Evolutionary conservation across 192 early-diverging fungal genomes (phyloP), one percentile per base, ranked within the genome.

Genomic region (Haplosporangium gracile): DNA sequence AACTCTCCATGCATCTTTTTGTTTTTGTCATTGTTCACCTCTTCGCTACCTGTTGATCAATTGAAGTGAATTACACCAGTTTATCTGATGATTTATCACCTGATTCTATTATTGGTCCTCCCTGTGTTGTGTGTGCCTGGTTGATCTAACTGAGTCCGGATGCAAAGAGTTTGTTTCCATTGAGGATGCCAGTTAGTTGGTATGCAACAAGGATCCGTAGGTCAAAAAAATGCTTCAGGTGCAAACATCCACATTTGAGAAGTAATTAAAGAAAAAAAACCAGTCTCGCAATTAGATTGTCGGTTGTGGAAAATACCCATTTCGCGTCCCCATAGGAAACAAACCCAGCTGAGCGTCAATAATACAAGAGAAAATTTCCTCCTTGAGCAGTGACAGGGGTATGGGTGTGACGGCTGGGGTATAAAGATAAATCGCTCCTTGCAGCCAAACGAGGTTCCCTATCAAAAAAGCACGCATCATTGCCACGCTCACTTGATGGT

Each of bases 401-500:
- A 18, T 55, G 51, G 24, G 8, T 65, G 60, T 65, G 60, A 65
- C 60, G 60, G 60, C 60, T 65, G 26, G 0, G 29, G 60, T 65
- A 65, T 65, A 65, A 65, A 65, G 32, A 0, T 29, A 65, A 34
- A 3, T 29, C 10, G 60, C 29, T 2, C 29, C 60, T 65, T 65
- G 29, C 60, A 65, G 60, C 60, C 60, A 15, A 26, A 29, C 1
- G n/a, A 13, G 42, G 38, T 75, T 80, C 80, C 65, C 29, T 70
- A 81, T 81, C 80, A 81, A 81, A 81, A 82, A 82, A 82, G 74
- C 75, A 85, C 77, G 82, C 82, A 85, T 85, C 74, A 79, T 79
- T 75, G 82, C 82, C 82, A 85, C 82, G 82, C 82, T 78, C 82
- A 85, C 68, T 85, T 79, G 77, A 79, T 79, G 77, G 82, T 78